These are phyloP conservation scores for Protea cynaroides DNA, from an alignment of 164 flowering plant species.

Conservation along the genomic window DNA sequence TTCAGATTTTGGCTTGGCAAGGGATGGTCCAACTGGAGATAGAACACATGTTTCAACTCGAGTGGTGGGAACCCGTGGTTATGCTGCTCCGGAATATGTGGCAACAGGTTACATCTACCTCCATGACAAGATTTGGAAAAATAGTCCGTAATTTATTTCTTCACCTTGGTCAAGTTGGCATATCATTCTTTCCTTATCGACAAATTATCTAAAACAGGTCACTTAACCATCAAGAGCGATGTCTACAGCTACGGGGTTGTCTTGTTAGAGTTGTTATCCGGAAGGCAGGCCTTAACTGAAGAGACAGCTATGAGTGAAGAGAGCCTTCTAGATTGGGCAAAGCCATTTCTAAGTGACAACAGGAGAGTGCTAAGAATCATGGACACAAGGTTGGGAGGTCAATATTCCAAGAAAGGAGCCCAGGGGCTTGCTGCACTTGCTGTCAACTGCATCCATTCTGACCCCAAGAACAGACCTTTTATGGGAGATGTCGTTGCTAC, in stretches of 20 bases:
- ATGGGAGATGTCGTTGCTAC: conserved; percentile 52
- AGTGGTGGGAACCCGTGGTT: conserved; percentile 84
- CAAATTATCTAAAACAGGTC: conserved; percentile 42
- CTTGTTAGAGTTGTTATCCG: conserved; percentile 63
- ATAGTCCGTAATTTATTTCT: not conserved
- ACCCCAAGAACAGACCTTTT: conserved; percentile 56
- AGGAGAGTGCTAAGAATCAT: conserved; percentile 64
- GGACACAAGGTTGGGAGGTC: conserved; percentile 84
- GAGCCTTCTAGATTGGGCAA: conserved; percentile 79
- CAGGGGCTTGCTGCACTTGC: conserved; percentile 64
- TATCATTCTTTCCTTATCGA: not conserved
- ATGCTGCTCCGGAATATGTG: conserved; percentile 91
- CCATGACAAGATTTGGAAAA: not conserved
- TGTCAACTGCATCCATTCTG: conserved; percentile 52
- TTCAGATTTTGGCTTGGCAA: conserved; percentile 89
- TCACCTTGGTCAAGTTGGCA: not conserved
- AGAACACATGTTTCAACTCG: conserved; percentile 83
- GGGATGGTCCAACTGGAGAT: conserved; percentile 92
- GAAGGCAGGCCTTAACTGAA: conserved; percentile 57
- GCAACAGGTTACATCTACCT: conserved; percentile 56
- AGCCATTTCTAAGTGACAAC: conserved; percentile 55
- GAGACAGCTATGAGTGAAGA: conserved; percentile 37
- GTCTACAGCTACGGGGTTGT: conserved; percentile 92
- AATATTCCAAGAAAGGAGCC: conserved; percentile 73
- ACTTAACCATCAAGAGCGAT: conserved; percentile 75